Conservation (phyloP, 1,139 yeast genomes). For the Scheffersomyces parashehatae region DNA sequence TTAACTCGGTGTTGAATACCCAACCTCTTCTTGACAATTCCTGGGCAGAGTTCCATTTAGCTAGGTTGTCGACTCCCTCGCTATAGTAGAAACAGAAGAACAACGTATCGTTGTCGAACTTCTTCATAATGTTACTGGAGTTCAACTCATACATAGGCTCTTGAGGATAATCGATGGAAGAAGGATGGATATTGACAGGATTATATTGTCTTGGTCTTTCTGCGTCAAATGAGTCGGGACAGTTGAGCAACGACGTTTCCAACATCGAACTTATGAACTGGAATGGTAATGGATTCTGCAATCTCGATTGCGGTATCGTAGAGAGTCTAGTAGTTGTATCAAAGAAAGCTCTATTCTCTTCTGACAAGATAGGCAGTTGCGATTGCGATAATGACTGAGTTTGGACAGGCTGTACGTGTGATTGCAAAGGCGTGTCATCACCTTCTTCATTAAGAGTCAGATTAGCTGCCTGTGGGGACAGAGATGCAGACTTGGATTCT, state of each 20-base stretch:
- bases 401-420: slow-evolving; percentile 1
- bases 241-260: slow-evolving; percentile 77
- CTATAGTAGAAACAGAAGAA: slow-evolving; percentile 89
- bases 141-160: slow-evolving; percentile 72
- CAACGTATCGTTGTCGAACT: slow-evolving; percentile 83
- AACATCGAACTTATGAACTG: slow-evolving; percentile 57
- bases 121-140: slow-evolving; percentile 56
- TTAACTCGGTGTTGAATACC: slow-evolving; percentile 74
- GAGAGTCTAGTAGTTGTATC: slow-evolving; percentile 34
- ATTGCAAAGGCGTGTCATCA: slow-evolving; percentile 1
- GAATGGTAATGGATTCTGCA: slow-evolving; percentile 55
- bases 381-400: slow-evolving; percentile 5
- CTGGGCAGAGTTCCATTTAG: slow-evolving; percentile 75
- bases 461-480: neutral
- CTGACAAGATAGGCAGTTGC: slow-evolving; percentile 17
- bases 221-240: slow-evolving; percentile 92
- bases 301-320: slow-evolving; percentile 34
- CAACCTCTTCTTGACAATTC: slow-evolving; percentile 84
- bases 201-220: slow-evolving; percentile 81
- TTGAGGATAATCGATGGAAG: slow-evolving; percentile 88
- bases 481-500: slow-evolving; percentile 2
- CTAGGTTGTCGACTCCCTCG: slow-evolving; percentile 44
- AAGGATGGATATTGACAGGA: slow-evolving; percentile 86
- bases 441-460: neutral
- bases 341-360: slow-evolving; percentile 24